Evolutionary conservation across 352 stramenopile genomes (phyloP).

Genomic region (Globisporangium emineosum): DNA sequence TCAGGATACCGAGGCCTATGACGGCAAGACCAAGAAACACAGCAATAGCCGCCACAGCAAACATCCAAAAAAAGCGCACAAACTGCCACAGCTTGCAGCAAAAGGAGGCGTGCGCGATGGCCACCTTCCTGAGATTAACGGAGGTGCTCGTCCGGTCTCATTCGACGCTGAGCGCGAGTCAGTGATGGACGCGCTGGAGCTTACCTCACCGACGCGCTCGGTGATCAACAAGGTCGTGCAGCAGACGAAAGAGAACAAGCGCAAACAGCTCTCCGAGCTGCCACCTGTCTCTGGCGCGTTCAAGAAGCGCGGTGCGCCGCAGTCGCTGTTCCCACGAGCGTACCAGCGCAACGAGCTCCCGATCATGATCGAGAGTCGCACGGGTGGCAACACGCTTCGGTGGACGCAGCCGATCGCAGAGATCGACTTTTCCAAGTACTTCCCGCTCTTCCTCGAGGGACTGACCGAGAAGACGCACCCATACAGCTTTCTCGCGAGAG

Average conservation of each 20-base stretch:
- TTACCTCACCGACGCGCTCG: constrained; percentile 56
- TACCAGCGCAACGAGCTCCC: constrained; percentile 65
- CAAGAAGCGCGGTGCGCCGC: constrained; percentile 37
- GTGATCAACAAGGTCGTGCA: constrained; percentile 55
- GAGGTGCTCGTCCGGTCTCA: constrained; percentile 24
- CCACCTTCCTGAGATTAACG: not conserved
- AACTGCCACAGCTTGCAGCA: constrained; percentile 12
- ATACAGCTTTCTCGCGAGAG: constrained; percentile 77
- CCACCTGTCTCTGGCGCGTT: constrained; percentile 55
- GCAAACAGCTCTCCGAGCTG: constrained; percentile 27
- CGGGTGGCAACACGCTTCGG: constrained; percentile 48
- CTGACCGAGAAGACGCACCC: constrained; percentile 73
- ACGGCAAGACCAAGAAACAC: not conserved
- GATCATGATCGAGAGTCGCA: constrained; percentile 59
- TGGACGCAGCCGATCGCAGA: constrained; percentile 56
- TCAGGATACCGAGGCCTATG: not conserved
- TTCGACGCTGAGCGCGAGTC: constrained; percentile 47
- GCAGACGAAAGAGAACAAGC: constrained; percentile 39
- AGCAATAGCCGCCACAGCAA: no score
- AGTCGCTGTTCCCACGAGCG: constrained; percentile 52
- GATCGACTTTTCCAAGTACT: constrained; percentile 84
- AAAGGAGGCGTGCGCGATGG: not conserved
- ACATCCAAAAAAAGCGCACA: constrained; percentile 41
- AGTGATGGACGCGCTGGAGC: constrained; percentile 47
- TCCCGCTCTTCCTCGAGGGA: constrained; percentile 91